Base-by-base conservation (phyloP, 2,329 filamentous ascomycete species). In the Davidsoniella eucalypti region DNA sequence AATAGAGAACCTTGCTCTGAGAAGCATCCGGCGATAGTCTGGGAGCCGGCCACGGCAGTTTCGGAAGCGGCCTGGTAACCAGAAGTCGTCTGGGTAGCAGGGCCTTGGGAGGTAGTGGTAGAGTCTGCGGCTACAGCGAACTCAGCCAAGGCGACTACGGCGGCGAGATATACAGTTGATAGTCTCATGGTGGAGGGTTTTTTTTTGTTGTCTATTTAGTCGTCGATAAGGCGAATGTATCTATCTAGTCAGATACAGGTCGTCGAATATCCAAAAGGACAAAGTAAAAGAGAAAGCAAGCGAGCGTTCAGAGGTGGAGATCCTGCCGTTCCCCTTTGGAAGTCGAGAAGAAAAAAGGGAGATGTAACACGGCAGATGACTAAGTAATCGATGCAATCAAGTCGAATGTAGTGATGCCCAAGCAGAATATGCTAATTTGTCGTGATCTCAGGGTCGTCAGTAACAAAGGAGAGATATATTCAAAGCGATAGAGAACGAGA, bases 21-120 rank as follows among this genome's bases (percentile, higher is more conserved):
- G 60, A 63, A 78, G 59, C 75, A 78, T 16, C 75, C 75, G 18
- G 75, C 70, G 1, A 68, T 65, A 2, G 66, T 69, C 41, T 62
- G 56, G 7, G 62, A 58, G n/a, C 63, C 62, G 4, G 61, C 55
- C 3, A 59, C 56, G 0, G 73, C 68, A 1, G 57, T 47, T n/a
- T 57, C 48, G 0, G 64, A 60, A 6, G 71, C 64, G 33, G 56
- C 51, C 37, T 52, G 51, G 43, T 46, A 52, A 9, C 51, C 51
- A 33, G 45, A 42, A 9, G 51, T 52, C 8, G 51, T 56, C 56
- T 75, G 64, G 14, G 44, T 48, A 36, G 49, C 52, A 33, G 40
- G 1, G 5, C 17, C 33, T 23, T 38, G 29, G 12, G 46, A 45
- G 37, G 40, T 26, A 21, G 36, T 38, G 12, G 37, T 50, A 14